Base-by-base conservation (phyloP, 2,329 filamentous ascomycete genomes). In the Harringtonia lauricola region DNA sequence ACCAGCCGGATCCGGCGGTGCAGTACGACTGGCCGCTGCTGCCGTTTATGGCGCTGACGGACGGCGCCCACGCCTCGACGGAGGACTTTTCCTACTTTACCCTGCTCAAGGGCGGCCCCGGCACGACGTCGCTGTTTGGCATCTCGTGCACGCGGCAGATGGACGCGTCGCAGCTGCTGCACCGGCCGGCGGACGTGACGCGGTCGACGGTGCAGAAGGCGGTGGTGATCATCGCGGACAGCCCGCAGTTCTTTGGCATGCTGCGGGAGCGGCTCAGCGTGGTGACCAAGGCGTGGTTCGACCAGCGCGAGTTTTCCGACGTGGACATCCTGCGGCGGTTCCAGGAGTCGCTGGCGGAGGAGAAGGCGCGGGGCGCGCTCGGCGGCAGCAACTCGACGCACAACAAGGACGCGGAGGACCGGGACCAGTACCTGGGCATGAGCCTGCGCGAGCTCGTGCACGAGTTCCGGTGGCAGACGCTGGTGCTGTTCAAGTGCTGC, bases 61-160 rank as follows among this genome's bases (percentile, higher is more conserved):
- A 98, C 60, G 92, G 92, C 42, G 92, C 92, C 43, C 92, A 98
- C 70, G 81, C 88, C 81, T 92, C 86, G 19, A 83, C 83, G 46
- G 92, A 98, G 65, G 92, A 96, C 65, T 98, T 96, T 68, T 95
- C 89, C 41, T 98, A 98, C 67, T 98, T 98, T 62, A 96, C 90
- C 9, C 79, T 98, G 41, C 73, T 87, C 46, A 77, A 79, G 26
- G 78, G 81, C 42, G 5, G 14, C 38, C 58, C 65, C 30, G 74
- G 80, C 9, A 76, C 79, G 26, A 88, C 86, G 2, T 94, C 87
- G 21, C 77, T 98, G 19, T 98, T 98, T 59, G 92, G 92, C 49
- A 95, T 98, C 58, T 85, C 88, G 17, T 98, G 92, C 62, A 95
- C 90, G 15, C 77, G 90, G 47, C 92, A 96, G 65, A 75, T 98